Conservation (phyloP, 352 stramenopile genomes). For the Globisporangium parvum region DNA sequence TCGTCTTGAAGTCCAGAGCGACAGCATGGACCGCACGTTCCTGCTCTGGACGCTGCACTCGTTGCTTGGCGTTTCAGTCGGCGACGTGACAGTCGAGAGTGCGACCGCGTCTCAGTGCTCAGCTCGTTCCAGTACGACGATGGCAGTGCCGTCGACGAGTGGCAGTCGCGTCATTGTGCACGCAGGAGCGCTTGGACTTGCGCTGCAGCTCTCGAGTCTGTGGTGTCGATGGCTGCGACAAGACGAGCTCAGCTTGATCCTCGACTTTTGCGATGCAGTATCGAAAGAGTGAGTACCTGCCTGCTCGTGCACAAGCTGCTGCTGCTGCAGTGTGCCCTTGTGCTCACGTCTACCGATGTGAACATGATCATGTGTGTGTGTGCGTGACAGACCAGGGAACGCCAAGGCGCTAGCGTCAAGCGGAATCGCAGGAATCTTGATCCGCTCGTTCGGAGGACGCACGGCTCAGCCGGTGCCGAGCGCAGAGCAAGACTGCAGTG, state of each 20-base stretch:
- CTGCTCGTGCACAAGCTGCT: neutral
- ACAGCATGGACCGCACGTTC: neutral
- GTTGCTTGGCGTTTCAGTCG: slow-evolving; percentile 7
- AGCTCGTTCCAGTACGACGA: too few relatives aligned
- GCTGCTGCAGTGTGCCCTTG: neutral
- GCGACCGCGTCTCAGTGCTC: too few relatives aligned
- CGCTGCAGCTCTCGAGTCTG: slow-evolving; percentile 24
- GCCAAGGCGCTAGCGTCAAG: slow-evolving; percentile 15
- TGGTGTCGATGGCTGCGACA: slow-evolving; percentile 11
- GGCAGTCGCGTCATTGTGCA: slow-evolving; percentile 9
- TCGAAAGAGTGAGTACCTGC: slow-evolving; percentile 3
- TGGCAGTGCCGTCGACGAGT: neutral
- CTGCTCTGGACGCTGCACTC: slow-evolving; percentile 3
- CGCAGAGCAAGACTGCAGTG: neutral
- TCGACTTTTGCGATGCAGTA: slow-evolving; percentile 9
- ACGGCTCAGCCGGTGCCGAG: neutral
- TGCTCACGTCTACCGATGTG: neutral
- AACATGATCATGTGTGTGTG: neutral
- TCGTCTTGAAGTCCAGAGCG: neutral
- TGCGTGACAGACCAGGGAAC: slow-evolving; percentile 18
- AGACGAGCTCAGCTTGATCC: slow-evolving; percentile 10
- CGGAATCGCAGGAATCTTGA: slow-evolving; percentile 17
- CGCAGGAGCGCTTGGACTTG: slow-evolving; percentile 19
- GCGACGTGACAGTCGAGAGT: neutral
- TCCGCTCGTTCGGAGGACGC: slow-evolving; percentile 22